A percentile compares a stretch with the other conserved stretches of the same genome.
Conservation (phyloP, 2,329 filamentous ascomycete species). For the Pestalotiopsis sp. region DNA sequence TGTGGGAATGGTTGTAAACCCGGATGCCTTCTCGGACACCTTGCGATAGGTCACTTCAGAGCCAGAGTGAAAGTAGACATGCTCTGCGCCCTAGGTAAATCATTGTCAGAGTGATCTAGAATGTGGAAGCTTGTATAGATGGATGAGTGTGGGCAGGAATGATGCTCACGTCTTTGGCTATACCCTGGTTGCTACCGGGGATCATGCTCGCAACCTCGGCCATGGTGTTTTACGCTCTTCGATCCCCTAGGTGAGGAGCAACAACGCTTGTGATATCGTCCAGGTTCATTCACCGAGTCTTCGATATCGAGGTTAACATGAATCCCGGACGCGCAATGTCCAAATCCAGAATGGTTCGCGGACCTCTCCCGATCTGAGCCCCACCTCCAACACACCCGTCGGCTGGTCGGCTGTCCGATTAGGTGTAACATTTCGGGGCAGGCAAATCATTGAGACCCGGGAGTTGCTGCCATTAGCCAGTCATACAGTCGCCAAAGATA, state of each 20-base stretch:
- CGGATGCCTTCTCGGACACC: slow-evolving; percentile 25
- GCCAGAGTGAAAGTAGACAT: slow-evolving; percentile 34
- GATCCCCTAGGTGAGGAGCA: neutral
- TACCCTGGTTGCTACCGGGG: neutral
- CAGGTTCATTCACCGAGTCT: neutral
- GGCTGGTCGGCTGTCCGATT: neutral
- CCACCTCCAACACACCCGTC: neutral
- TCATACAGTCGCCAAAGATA: neutral
- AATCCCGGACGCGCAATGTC: neutral
- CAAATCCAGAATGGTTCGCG: neutral
- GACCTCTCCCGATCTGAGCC: neutral
- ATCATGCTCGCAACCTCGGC: neutral
- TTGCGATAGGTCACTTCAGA: slow-evolving; percentile 31
- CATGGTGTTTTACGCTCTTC: neutral
- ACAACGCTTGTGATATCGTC: neutral
- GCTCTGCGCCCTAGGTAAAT: slow-evolving; percentile 20
- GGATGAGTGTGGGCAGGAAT: neutral
- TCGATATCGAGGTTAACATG: neutral
- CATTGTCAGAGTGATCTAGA: neutral
- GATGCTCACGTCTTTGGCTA: neutral
- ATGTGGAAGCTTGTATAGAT: neutral
- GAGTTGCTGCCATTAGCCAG: neutral
- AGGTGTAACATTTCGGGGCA: neutral
- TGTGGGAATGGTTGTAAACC: slow-evolving; percentile 33
- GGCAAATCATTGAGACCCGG: neutral